Evolutionary conservation across 306 rosid species (phyloP).

Genomic region (Rubus parviflorus): DNA sequence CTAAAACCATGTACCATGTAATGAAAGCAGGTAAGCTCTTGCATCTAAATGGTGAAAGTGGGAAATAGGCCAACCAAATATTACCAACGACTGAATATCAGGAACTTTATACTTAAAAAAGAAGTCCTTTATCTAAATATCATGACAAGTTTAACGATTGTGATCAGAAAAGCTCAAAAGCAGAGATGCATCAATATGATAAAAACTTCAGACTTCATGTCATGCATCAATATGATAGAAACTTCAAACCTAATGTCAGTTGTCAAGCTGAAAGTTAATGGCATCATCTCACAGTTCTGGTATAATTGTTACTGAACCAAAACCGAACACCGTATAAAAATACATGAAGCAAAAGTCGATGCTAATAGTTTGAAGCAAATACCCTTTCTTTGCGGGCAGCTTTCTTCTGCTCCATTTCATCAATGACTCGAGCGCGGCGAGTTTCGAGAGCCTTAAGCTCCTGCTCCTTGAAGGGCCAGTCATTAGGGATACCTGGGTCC

Average conservation of each 20-base stretch:
- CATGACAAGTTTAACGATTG: background rate
- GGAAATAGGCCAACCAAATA: background rate
- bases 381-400: slow-evolving; percentile 96
- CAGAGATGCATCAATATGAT: background rate
- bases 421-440: slow-evolving; percentile 65
- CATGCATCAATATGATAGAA: background rate
- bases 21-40: background rate
- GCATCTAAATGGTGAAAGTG: background rate
- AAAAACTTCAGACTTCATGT: background rate
- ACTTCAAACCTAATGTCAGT: background rate
- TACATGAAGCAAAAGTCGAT: too few relatives aligned
- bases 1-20: background rate
- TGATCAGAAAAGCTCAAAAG: background rate
- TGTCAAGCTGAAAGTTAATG: background rate
- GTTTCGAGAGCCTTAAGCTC: slow-evolving; percentile 89
- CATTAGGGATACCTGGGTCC: slow-evolving; percentile 98
- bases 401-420: slow-evolving; percentile 83
- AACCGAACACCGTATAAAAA: too few relatives aligned
- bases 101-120: too few relatives aligned
- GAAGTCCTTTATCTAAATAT: background rate
- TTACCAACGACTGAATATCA: too few relatives aligned
- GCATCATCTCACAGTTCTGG: background rate
- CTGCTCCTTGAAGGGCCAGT: slow-evolving; percentile 97
- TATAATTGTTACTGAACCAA: background rate
- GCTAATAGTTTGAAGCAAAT: background rate